Evolutionary conservation across 352 stramenopile species (phyloP).

Genomic region (Globisporangium orthogonon): DNA sequence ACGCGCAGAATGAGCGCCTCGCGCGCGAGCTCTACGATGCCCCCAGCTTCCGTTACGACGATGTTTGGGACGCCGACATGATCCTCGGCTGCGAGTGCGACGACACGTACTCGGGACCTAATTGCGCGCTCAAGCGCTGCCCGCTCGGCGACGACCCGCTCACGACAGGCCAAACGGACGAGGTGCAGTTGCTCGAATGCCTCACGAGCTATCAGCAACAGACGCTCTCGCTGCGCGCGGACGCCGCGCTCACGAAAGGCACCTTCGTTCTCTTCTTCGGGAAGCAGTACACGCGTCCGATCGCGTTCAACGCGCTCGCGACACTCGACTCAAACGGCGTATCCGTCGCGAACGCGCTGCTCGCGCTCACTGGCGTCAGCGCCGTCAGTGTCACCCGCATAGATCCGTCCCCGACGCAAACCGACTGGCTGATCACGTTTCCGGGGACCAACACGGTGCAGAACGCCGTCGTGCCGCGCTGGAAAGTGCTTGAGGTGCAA

Average conservation of each 20-base stretch:
- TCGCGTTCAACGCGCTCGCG: conserved; percentile 45
- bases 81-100: conserved; percentile 79
- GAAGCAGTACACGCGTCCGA: conserved; percentile 55
- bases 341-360: conserved; percentile 43
- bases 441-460: conserved; percentile 36
- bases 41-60: conserved; percentile 31
- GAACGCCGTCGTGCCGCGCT: conserved; percentile 38
- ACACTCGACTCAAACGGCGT: conserved; percentile 35
- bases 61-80: conserved; percentile 68
- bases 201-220: conserved; percentile 57
- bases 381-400: conserved; percentile 30
- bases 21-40: conserved; percentile 48
- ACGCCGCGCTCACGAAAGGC: conserved; percentile 36
- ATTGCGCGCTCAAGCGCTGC: conserved; percentile 59
- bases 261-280: conserved; percentile 60
- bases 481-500: conserved; percentile 64
- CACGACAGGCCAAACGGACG: conserved; percentile 44
- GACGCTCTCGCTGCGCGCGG: conserved; percentile 34
- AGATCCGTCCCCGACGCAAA: conserved; percentile 22
- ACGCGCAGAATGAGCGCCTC: conserved; percentile 41
- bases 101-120: conserved; percentile 36
- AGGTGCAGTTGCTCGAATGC: conserved; percentile 58
- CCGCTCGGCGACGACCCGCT: conserved; percentile 64
- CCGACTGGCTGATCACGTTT: conserved; percentile 51
- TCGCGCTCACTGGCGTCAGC: conserved; percentile 29